Conservation (phyloP, 2,329 filamentous ascomycete species). For the Cladosporium cucumerinum region DNA sequence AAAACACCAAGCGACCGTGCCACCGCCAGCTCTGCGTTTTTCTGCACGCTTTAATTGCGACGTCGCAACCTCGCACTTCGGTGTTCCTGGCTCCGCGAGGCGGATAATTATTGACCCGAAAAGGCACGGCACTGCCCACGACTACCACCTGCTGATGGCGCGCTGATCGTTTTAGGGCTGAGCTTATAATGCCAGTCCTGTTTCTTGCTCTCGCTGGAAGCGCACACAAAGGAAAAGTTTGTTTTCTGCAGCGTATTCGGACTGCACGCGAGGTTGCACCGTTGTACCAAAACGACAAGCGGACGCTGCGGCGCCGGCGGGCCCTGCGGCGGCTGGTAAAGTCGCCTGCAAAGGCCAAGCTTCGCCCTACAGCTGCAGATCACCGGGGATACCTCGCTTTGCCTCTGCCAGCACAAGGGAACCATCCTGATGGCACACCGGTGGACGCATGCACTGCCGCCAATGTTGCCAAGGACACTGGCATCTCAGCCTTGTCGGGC, state of each 20-base stretch:
- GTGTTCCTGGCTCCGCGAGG: not conserved
- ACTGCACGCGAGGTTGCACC: not conserved
- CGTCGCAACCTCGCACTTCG: not conserved
- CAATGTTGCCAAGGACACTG: not conserved
- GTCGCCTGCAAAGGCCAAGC: conserved; percentile 2
- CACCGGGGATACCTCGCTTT: not conserved
- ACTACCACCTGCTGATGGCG: not conserved
- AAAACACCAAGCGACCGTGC: not conserved
- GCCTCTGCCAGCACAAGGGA: not conserved
- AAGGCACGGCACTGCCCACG: not conserved
- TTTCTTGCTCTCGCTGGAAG: not conserved
- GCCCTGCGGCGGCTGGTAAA: conserved; percentile 5
- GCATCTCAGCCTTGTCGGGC: not conserved
- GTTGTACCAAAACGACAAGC: not conserved
- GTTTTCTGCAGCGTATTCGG: not conserved
- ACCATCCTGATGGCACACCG: not conserved
- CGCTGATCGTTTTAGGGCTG: not conserved
- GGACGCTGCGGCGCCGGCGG: conserved; percentile 2
- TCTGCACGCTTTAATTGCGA: not conserved
- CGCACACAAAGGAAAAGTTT: not conserved
- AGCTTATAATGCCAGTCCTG: not conserved
- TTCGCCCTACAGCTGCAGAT: conserved; percentile 6
- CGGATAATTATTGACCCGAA: not conserved
- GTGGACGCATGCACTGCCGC: not conserved
- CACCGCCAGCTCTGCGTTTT: not conserved